Base-by-base conservation (phyloP, 441 rosid genomes). In the Macaranga tanarius region DNA sequence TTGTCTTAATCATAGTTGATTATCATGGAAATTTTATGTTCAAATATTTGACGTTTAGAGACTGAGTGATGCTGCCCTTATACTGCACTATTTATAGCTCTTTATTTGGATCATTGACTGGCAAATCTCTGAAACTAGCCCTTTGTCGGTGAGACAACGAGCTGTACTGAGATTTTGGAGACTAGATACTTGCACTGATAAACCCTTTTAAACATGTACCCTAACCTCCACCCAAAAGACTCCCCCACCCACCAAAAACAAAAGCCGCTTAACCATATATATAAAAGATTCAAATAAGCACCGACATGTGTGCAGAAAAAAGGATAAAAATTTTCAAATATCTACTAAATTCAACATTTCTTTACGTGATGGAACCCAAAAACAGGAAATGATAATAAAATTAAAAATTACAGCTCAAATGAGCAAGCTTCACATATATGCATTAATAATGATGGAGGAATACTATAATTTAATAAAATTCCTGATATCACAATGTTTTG, bases 1-100 rank as follows among this genome's bases (percentile, higher is more conserved):
- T 34, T 59, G 75, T 69, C 79, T 77, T 71, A 51, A 59, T 52
- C 34, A 59, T 58, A 17, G 26, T 20, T 19, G 34, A 72, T 62
- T 52, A 72, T 65, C 55, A 51, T 3, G 44, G 23, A 47, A 58
- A 20, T 69, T 34, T 69, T 47, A 23, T 59, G 38, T 67, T 22
- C 50, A 52, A 61, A 50, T 42, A 23, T 34, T 31, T 45, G 25
- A 40, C 34, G 12, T 54, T 26, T 2, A 26, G 22, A 23, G 34
- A 23, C 16, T 26, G 45, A 20, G 38, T 22, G 40, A 58, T 22
- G 79, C 26, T 20, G 50, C 66, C 15, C 17, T 64, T 11, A 12
- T 5, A 54, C 13, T 25, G 34, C 10, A 47, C 59, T 40, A 3
- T 3, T 13, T 25, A 55, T 50, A 62, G 61, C 66, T 59, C 25